Conservation (phyloP, 768 basidiomycete genomes). For the Leccinum truebloodii region DNA sequence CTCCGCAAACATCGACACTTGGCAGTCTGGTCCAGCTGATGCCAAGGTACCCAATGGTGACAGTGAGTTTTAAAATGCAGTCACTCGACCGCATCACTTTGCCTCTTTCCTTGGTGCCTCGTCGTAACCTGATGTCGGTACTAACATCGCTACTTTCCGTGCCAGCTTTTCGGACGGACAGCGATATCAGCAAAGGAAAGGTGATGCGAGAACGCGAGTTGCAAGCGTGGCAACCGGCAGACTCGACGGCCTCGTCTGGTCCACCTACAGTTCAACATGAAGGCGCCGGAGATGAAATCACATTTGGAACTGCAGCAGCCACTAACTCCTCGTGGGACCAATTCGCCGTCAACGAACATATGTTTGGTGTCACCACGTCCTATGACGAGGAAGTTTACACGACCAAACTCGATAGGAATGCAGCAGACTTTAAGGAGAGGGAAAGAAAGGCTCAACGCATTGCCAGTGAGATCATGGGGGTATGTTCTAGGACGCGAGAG, state of each 20-base stretch:
- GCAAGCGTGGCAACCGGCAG: constrained; percentile 68
- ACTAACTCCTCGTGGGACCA: constrained; percentile 75
- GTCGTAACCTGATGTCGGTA: neutral
- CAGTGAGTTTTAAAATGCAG: constrained; percentile 46
- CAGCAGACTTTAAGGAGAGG: constrained; percentile 83
- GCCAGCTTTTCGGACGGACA: constrained; percentile 79
- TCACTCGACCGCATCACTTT: neutral
- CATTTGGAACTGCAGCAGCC: constrained; percentile 60
- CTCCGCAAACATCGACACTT: constrained; percentile 70
- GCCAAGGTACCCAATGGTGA: constrained; percentile 68
- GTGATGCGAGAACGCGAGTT: constrained; percentile 69
- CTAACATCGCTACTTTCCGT: constrained; percentile 19
- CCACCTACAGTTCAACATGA: constrained; percentile 29
- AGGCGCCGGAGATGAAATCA: constrained; percentile 59
- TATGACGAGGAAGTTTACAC: constrained; percentile 96
- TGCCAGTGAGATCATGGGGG: constrained; percentile 89
- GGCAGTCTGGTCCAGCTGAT: constrained; percentile 74
- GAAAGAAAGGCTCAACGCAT: constrained; percentile 86
- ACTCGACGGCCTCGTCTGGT: constrained; percentile 34
- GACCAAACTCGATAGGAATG: constrained; percentile 84
- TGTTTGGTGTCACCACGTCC: constrained; percentile 88
- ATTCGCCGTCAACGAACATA: constrained; percentile 88
- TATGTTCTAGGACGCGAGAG: constrained; percentile 38
- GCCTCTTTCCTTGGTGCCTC: neutral
- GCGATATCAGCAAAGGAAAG: constrained; percentile 68